Evolutionary conservation across 352 stramenopile species (phyloP).

Genomic region (Phytopythium oedochilum): DNA sequence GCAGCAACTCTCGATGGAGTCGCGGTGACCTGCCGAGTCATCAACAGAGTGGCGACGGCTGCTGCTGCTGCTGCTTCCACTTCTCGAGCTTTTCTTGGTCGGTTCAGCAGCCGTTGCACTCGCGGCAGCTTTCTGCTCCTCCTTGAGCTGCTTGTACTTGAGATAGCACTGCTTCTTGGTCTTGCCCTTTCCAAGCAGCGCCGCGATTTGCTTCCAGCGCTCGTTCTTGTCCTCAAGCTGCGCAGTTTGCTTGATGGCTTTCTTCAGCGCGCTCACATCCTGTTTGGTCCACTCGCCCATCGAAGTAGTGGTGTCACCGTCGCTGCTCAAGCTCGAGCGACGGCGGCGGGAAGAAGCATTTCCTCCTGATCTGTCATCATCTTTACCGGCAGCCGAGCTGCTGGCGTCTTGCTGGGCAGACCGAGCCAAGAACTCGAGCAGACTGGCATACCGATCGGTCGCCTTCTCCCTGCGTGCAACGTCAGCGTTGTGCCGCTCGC

Average conservation of each 20-base stretch:
- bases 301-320: constrained; percentile 5
- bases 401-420: not conserved
- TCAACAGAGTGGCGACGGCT: constrained; percentile 9
- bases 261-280: constrained; percentile 52
- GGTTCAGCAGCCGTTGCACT: constrained; percentile 2
- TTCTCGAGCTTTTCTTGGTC: constrained; percentile 17
- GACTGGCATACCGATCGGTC: not conserved
- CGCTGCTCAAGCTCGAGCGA: constrained; percentile 11
- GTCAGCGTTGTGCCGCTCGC: not conserved
- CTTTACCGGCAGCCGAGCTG: not conserved
- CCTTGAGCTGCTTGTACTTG: constrained; percentile 83
- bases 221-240: constrained; percentile 61
- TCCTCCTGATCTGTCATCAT: not conserved
- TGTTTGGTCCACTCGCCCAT: constrained; percentile 44
- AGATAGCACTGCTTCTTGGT: constrained; percentile 82
- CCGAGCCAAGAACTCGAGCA: constrained; percentile 7
- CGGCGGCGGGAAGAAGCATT: not conserved
- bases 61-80: constrained; percentile 3
- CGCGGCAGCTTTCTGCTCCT: constrained; percentile 37
- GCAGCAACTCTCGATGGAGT: not conserved
- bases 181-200: constrained; percentile 50
- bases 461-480: not conserved
- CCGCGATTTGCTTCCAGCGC: constrained; percentile 65
- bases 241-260: constrained; percentile 68
- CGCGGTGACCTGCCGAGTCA: no score